Evolutionary conservation across 345 rosid genomes (phyloP), one percentile per base, ranked within the genome.

Genomic region (Sonneratia alba): DNA sequence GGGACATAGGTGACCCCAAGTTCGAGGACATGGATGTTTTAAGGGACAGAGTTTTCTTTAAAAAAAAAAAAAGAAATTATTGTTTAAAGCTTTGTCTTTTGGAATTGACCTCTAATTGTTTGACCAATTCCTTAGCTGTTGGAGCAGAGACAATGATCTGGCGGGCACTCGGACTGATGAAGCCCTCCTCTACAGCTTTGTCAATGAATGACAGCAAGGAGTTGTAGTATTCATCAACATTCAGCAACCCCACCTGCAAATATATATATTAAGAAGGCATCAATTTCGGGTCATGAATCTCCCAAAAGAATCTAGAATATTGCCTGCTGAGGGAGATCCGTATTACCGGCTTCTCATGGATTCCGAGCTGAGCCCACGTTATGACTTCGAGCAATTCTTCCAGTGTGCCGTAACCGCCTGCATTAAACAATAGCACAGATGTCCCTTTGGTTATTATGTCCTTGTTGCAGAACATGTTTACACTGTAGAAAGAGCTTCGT

Each of bases 331-430:
- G 21, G 55, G 37, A 27, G 51, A 42, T 12, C 15, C 37, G 3
- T 63, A 40, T 56, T 82, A 95, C 99, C 71, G 97, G 97, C 77
- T 95, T 95, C n/a, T 95, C 97, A 76, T 95, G 99, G 75, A 95
- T 95, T 66, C 99, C 99, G 36, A 95, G 97, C 78, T 95, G 97
- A 71, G 99, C 99, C 99, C 99, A 95, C 68, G 99, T 87, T 69
- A 95, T 95, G 53, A 92, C 99, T 78, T 95, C 99, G 71, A 95
- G 97, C 77, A 95, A 84, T 76, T 95, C 99, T 82, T 95, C 99
- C 72, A 95, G 88, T 47, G 99, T 95, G 36, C 97, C 99, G 84
- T 95, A 95, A 71, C 99, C 97, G 79, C 99, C 97, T 91, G 84
- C 71, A 57, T 53, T 63, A 67, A 42, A 66, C 40, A 32, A 63